phyloP scores from a whole-genome alignment of 2,329 filamentous ascomycete genomes.

The Sordariomycetes sp. region DNA sequence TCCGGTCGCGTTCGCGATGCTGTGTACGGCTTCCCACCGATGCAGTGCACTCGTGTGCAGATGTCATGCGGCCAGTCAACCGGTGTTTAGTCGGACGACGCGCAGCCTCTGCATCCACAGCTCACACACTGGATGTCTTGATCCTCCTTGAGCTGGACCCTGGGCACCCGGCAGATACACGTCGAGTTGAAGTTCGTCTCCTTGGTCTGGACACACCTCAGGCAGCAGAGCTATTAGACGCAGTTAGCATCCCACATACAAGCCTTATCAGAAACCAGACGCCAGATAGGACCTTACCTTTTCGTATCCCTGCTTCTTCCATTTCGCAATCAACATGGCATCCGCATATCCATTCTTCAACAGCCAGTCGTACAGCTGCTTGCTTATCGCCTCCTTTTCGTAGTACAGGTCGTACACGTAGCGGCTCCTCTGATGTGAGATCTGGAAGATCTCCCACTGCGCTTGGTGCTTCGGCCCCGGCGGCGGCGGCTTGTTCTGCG shows the following conservation, averaged over 20 bases:
- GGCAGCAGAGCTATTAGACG: constrained; percentile 62
- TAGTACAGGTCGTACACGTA: constrained; percentile 99
- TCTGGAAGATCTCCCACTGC: constrained; percentile 95
- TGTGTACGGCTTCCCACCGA: not conserved
- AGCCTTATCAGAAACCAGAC: not conserved
- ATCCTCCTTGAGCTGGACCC: constrained; percentile 77
- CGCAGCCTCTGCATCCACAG: constrained; percentile 86
- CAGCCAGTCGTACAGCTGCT: constrained; percentile 86
- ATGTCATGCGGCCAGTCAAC: not conserved
- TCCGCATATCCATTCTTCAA: constrained; percentile 96
- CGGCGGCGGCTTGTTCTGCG: constrained; percentile 76
- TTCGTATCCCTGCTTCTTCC: constrained; percentile 99
- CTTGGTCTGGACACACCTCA: constrained; percentile 97
- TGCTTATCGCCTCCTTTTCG: constrained; percentile 90
- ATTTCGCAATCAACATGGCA: constrained; percentile 91
- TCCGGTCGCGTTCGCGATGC: not conserved
- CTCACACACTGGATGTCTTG: constrained; percentile 87
- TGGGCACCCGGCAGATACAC: constrained; percentile 91
- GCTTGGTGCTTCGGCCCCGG: constrained; percentile 77
- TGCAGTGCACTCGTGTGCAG: not conserved
- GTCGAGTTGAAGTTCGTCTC: constrained; percentile 98
- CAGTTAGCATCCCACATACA: constrained; percentile 11
- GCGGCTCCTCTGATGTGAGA: constrained; percentile 78
- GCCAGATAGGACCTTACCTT: constrained; percentile 48
- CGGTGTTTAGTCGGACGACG: constrained; percentile 57